These are phyloP conservation scores for Rhodamnia rubescens DNA, from an alignment of 345 rosid genomes.

Conservation along the genomic window DNA sequence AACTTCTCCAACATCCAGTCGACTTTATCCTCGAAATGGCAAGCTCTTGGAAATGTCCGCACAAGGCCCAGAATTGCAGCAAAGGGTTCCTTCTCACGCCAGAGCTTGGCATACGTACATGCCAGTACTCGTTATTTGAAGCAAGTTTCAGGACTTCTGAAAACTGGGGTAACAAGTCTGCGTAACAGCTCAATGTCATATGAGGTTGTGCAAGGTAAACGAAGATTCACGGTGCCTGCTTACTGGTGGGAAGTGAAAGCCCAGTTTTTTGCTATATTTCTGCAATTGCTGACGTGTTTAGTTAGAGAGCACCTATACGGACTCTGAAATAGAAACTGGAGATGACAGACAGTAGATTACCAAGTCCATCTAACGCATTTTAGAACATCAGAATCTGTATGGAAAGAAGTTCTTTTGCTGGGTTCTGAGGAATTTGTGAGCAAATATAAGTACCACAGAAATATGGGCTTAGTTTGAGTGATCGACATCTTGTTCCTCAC, in stretches of 20 bases:
- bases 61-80: constrained; percentile 52
- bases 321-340: background rate
- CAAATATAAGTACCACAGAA: background rate
- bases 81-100: constrained; percentile 71
- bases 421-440: background rate
- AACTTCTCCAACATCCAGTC: constrained; percentile 52
- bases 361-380: background rate
- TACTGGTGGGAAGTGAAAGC: background rate
- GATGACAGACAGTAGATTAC: background rate
- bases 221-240: background rate
- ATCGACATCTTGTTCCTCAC: background rate
- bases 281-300: background rate
- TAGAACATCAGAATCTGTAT: background rate
- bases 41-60: constrained; percentile 48
- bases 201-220: constrained; percentile 71
- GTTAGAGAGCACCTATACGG: background rate
- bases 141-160: constrained; percentile 90
- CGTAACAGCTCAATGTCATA: constrained; percentile 90
- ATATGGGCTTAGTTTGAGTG: background rate
- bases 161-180: constrained; percentile 80
- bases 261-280: background rate
- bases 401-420: background rate
- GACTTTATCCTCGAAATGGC: constrained; percentile 58
- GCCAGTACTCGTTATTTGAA: constrained; percentile 88
- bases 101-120: constrained; percentile 85